Evolutionary conservation across 257 asterid genomes (phyloP).

Genomic region (Rauvolfia tetraphylla): DNA sequence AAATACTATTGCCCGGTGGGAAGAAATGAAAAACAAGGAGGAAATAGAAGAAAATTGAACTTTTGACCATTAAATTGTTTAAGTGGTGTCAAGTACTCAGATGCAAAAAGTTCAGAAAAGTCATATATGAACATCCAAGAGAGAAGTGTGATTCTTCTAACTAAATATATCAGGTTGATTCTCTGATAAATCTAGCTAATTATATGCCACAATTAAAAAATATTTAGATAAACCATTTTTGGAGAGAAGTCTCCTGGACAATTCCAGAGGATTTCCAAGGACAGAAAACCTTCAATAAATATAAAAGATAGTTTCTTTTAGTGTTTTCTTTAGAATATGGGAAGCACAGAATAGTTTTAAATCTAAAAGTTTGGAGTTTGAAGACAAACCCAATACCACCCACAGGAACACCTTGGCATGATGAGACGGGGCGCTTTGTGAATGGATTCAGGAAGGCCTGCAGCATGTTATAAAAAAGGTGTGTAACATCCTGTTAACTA

Average conservation of each 20-base stretch:
- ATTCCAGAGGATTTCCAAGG: not conserved
- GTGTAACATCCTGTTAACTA: constrained; percentile 11
- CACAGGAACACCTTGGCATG: constrained; percentile 92
- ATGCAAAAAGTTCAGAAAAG: not conserved
- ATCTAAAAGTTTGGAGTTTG: not conserved
- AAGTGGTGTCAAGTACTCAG: not conserved
- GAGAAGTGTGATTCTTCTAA: not conserved
- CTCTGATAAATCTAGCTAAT: not conserved
- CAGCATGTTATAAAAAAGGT: constrained; percentile 27
- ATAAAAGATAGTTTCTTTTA: not conserved
- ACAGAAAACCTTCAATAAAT: not conserved
- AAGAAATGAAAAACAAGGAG: not conserved
- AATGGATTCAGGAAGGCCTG: constrained; percentile 90
- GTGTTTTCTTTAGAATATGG: not conserved
- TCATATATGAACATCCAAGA: not conserved
- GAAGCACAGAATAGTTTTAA: not conserved
- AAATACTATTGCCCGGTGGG: not conserved
- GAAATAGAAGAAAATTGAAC: not conserved
- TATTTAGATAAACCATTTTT: not conserved
- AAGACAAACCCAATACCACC: constrained; percentile 90
- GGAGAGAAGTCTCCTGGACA: not conserved
- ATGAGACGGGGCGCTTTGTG: constrained; percentile 58
- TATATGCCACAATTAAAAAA: not conserved
- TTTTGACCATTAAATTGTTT: not conserved
- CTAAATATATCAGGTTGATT: not conserved